Evolutionary conservation across 2,329 filamentous ascomycete genomes (phyloP), one percentile per base, ranked within the genome.

Genomic region (Sporothrix pallida): DNA sequence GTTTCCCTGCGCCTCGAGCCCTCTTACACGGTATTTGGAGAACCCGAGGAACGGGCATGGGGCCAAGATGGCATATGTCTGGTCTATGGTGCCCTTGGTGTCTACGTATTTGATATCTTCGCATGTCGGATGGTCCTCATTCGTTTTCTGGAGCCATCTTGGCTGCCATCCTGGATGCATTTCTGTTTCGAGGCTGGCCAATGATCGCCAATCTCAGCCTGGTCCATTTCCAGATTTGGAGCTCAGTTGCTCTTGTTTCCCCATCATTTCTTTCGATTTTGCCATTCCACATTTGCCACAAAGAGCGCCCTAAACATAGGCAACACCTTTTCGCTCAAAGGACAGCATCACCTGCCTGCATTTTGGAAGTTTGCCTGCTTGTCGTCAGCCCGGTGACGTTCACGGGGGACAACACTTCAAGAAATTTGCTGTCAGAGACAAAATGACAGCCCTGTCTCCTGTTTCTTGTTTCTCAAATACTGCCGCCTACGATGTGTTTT

Each of bases 351-450:
- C 8, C 23, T 58, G 68, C 31, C 68, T 70, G 17, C 50, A 44
- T 50, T n/a, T 17, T 3, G 13, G 7, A 15, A 2, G 1, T 44
- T 65, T 26, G 70, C 70, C 70, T 72, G 63, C 44, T 23, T 63
- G 70, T 71, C 70, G 70, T 63, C 70, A 71, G 52, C 69, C 12
- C 13, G 7, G 26, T 60, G 54, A 71, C 54, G 52, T 60, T 62
- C n/a, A 46, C n/a, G 37, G 60, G 42, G 15, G 37, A 10, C 1
- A 62, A 17, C 26, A 62, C 9, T 26, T 26, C 13, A 62, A 17
- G 58, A 54, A 54, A 17, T 20, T 54, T 8, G n/a, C n/a, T 2
- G n/a, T 23, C 37, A n/a, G 60, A 65, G 42, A 46, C 37, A 44
- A 46, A 63, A 63, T 63, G 37, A 9, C 2, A 46, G 7, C 23